Conservation (phyloP, 1,284 basidiomycete species). For the Acaromyces ingoldii region DNA sequence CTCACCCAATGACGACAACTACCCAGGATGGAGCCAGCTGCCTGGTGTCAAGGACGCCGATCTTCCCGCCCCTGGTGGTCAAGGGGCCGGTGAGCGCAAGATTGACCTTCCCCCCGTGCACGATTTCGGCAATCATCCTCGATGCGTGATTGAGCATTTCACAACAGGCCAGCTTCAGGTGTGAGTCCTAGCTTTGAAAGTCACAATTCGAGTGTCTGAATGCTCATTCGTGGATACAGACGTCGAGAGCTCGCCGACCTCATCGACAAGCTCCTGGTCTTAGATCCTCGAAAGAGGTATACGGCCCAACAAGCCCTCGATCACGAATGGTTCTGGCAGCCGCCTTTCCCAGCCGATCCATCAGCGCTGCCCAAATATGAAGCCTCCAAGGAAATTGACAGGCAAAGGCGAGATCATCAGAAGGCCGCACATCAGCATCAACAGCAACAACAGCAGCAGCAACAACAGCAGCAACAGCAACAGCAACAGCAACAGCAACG, state of each 20-base stretch:
- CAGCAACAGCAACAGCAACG: neutral
- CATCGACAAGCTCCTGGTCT: slow-evolving; percentile 41
- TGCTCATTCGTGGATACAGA: slow-evolving; percentile 18
- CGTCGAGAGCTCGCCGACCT: slow-evolving; percentile 26
- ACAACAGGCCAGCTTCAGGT: slow-evolving; percentile 5
- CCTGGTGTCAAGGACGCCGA: slow-evolving; percentile 49
- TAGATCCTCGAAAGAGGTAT: slow-evolving; percentile 43
- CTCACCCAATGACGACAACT: slow-evolving; percentile 65
- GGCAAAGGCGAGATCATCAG: slow-evolving; percentile 11
- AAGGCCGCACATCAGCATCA: slow-evolving; percentile 4
- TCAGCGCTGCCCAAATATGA: slow-evolving; percentile 41
- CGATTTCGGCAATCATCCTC: slow-evolving; percentile 34
- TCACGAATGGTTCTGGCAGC: slow-evolving; percentile 47
- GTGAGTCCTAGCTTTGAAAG: slow-evolving; percentile 4
- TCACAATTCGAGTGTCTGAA: neutral
- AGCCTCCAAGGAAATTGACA: slow-evolving; percentile 46
- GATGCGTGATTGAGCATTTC: slow-evolving; percentile 31
- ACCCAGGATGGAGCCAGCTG: slow-evolving; percentile 70
- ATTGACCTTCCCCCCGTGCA: slow-evolving; percentile 28
- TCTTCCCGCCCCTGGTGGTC: too few relatives aligned
- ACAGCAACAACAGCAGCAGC: neutral
- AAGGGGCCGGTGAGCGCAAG: slow-evolving; percentile 34
- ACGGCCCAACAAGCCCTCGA: slow-evolving; percentile 43
- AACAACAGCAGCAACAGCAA: neutral
- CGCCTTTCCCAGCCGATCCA: slow-evolving; percentile 45